Evolutionary conservation across 768 basidiomycete species (phyloP).

Genomic region (Lactarius sanguifluus): DNA sequence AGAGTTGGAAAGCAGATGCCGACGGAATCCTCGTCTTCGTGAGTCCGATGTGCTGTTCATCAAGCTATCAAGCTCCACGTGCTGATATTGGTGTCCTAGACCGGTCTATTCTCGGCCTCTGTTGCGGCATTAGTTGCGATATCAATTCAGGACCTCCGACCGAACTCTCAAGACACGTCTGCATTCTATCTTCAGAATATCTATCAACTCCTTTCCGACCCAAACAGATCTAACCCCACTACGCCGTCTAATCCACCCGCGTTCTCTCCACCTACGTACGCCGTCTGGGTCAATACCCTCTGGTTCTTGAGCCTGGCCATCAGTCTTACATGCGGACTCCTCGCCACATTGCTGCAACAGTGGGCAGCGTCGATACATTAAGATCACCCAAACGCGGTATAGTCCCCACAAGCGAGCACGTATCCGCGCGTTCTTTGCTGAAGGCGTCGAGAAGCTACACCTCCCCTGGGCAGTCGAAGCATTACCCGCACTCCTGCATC

Average conservation of each 20-base stretch:
- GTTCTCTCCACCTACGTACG: conserved; percentile 3
- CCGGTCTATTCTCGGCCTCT: not conserved
- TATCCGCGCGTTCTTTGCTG: conserved; percentile 8
- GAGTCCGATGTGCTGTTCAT: not conserved
- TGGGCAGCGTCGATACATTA: conserved; percentile 14
- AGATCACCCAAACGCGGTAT: not conserved
- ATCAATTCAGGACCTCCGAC: conserved; percentile 1
- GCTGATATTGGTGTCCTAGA: not conserved
- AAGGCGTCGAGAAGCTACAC: conserved; percentile 6
- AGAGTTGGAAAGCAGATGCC: not conserved
- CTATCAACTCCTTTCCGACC: conserved; percentile 1
- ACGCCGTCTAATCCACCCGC: not conserved
- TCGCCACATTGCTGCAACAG: conserved; percentile 14
- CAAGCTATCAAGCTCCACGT: not conserved
- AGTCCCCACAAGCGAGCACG: not conserved
- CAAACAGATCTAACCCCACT: not conserved
- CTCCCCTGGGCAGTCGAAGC: conserved; percentile 1
- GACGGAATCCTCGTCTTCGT: not conserved
- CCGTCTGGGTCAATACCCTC: conserved; percentile 12
- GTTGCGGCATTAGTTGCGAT: not conserved
- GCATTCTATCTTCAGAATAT: conserved; percentile 12
- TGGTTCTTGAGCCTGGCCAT: conserved; percentile 19
- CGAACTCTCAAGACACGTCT: conserved; percentile 5
- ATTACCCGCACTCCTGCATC: conserved; percentile 17
- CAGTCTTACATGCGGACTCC: conserved; percentile 11